Conservation (phyloP, 345 rosid genomes). For the Populus euphratica region DNA sequence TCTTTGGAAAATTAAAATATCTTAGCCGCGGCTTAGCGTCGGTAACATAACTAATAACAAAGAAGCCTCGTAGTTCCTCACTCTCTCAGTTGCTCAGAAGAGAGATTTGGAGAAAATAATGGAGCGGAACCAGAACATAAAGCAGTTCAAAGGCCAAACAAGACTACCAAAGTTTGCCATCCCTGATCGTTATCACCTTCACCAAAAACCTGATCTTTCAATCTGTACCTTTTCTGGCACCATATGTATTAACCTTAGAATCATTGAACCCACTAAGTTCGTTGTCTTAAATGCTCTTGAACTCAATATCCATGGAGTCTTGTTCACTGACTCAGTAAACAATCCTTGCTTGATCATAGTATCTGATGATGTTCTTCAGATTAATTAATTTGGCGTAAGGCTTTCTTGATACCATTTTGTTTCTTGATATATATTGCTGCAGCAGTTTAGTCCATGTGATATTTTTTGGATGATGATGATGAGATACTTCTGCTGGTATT, state of each 20-base stretch:
- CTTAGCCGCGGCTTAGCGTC: too few species aligned
- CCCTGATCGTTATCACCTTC: conserved; percentile 24
- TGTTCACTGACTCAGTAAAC: conserved; percentile 33
- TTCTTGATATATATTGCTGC: conserved; percentile 6
- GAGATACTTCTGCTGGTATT: conserved; percentile 42
- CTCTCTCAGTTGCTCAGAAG: too few species aligned
- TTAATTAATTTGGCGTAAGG: not conserved
- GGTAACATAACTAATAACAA: too few species aligned
- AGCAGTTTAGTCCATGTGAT: conserved; percentile 21
- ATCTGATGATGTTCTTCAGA: not conserved
- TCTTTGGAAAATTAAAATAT: too few species aligned
- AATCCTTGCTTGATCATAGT: not conserved
- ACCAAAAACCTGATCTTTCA: conserved; percentile 26
- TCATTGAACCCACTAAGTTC: conserved; percentile 29
- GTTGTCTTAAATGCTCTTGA: conserved; percentile 41
- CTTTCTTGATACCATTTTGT: not conserved
- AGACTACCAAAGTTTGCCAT: conserved; percentile 28
- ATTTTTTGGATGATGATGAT: conserved; percentile 34
- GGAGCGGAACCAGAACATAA: conserved; percentile 6
- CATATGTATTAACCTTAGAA: conserved; percentile 15
- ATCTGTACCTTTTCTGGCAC: conserved; percentile 36
- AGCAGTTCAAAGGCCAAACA: conserved; percentile 33
- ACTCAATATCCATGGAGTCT: conserved; percentile 28
- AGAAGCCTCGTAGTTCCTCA: too few species aligned
- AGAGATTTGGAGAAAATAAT: not conserved